Conservation (phyloP, 2,329 filamentous ascomycete species). For the Venturia oleaginea region DNA sequence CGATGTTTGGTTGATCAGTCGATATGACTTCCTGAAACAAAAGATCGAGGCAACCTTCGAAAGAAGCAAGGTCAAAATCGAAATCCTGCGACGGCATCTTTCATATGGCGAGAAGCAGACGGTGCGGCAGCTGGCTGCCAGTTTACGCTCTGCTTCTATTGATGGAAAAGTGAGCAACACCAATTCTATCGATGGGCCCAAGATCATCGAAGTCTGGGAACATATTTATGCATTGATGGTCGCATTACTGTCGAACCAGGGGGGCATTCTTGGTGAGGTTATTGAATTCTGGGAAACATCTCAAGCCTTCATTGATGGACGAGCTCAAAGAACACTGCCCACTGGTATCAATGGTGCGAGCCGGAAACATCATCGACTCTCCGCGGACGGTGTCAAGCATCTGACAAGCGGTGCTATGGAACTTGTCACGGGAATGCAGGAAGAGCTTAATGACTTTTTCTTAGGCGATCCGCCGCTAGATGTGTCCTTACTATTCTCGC, state of each 20-base stretch:
- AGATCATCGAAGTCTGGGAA: slow-evolving; percentile 88
- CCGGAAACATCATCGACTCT: slow-evolving; percentile 69
- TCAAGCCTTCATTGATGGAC: slow-evolving; percentile 81
- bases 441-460: slow-evolving; percentile 74
- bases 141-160: slow-evolving; percentile 57
- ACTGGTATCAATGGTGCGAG: slow-evolving; percentile 75
- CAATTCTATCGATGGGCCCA: slow-evolving; percentile 63
- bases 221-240: slow-evolving; percentile 68
- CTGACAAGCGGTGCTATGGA: slow-evolving; percentile 72
- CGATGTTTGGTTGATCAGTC: slow-evolving; percentile 87
- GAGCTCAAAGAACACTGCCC: slow-evolving; percentile 70
- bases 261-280: slow-evolving; percentile 79
- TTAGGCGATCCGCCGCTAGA: slow-evolving; percentile 83
- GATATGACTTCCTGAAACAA: slow-evolving; percentile 79
- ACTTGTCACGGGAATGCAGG: slow-evolving; percentile 72
- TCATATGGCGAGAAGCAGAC: slow-evolving; percentile 65
- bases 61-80: slow-evolving; percentile 82
- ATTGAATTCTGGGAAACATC: slow-evolving; percentile 91
- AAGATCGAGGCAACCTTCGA: slow-evolving; percentile 76
- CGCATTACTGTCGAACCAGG: slow-evolving; percentile 61
- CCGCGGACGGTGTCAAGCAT: slow-evolving; percentile 58
- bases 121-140: slow-evolving; percentile 58
- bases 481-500: slow-evolving; percentile 77
- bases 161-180: slow-evolving; percentile 31
- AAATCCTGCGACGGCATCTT: slow-evolving; percentile 75